Base-by-base conservation (phyloP, 805 yeast genomes). In the Candida morakotiae region DNA sequence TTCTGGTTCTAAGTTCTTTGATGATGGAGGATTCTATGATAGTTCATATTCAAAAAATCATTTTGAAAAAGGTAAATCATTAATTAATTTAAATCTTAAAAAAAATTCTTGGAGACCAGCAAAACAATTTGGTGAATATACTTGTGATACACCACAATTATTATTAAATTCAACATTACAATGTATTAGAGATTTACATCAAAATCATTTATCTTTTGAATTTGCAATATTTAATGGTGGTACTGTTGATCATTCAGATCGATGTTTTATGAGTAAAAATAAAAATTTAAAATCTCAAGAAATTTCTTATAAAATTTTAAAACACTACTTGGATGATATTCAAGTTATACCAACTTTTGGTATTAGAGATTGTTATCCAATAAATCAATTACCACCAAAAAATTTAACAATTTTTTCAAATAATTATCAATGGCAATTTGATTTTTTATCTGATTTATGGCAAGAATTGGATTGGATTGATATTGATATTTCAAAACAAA, bases 191-290 rank as follows among this genome's bases (percentile, higher is more conserved):
- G 39, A 46, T 29, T 40, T 47, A 6, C 41, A 46, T 28, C 34
- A 43, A 17, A 46, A 47, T 17, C 62, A 64, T 35, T 61, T 64
- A 34, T 47, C 62, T 7, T 81, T 72, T 47, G 81, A 79, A 36
- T 81, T 81, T 51, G 70, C 82, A 2, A 56, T 82, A 26, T 82
- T 82, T 65, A 82, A 87, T 4, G 88, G 88, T 39, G 89, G 82
- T 51, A 65, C 81, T 52, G 82, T 81, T 37, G 87, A 82, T 53
- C 89, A 82, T 51, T 73, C 77, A 41, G 88, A 85, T 43, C 86
- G 69, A 6, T 85, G 71, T 7, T 81, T 82, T 7, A 94, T 83
- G 38, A 79, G 87, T 38, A 77, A 72, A 39, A 79, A 83, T 43
- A 86, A 83, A 30, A 73, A 67, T 11, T 71, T 79, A 41, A 64